Evolutionary conservation across 2,329 filamentous ascomycete species (phyloP).

Genomic region (Botryotinia narcissicola): DNA sequence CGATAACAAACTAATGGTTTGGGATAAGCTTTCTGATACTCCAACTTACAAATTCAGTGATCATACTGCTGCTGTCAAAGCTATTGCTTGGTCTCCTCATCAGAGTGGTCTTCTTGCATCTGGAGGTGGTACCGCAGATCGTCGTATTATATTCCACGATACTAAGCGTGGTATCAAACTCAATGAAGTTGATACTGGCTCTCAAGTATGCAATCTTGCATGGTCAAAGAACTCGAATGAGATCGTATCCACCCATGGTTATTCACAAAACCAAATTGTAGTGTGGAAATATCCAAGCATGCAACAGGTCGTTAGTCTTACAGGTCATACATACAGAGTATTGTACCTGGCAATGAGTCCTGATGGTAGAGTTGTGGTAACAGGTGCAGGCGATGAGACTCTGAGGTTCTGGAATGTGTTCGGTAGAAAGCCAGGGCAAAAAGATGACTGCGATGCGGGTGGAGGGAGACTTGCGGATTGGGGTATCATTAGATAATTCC

Average conservation of each 20-base stretch:
- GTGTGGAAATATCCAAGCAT: constrained; percentile 99
- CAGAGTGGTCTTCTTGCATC: constrained; percentile 92
- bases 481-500: constrained; percentile 70
- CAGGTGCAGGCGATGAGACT: constrained; percentile 94
- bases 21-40: constrained; percentile 92
- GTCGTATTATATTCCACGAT: constrained; percentile 97
- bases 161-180: constrained; percentile 77
- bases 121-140: constrained; percentile 91
- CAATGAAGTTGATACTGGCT: constrained; percentile 92
- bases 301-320: constrained; percentile 93
- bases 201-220: constrained; percentile 96
- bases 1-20: constrained; percentile 98
- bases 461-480: constrained; percentile 67
- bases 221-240: constrained; percentile 99
- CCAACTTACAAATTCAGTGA: constrained; percentile 93
- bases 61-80: constrained; percentile 94
- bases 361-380: constrained; percentile 89
- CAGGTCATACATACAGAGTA: constrained; percentile 94
- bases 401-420: constrained; percentile 97
- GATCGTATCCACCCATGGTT: constrained; percentile 94
- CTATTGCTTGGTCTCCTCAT: constrained; percentile 96
- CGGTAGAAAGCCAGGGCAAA: constrained; percentile 71
- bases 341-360: constrained; percentile 97
- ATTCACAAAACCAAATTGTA: constrained; percentile 97
- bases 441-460: constrained; percentile 63